Evolutionary conservation across 331 rosid genomes (phyloP).

Genomic region (Acacia concinna): DNA sequence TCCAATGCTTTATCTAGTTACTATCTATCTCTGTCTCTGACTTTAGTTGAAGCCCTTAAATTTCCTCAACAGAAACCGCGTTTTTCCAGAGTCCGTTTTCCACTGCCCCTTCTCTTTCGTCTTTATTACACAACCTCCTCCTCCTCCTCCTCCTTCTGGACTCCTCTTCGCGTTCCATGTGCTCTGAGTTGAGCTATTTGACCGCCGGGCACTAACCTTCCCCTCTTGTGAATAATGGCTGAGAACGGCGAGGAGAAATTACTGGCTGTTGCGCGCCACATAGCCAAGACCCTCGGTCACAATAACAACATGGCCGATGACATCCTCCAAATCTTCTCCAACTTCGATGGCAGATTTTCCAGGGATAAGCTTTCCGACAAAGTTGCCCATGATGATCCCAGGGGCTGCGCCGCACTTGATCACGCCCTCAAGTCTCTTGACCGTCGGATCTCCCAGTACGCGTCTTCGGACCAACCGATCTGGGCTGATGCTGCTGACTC

Average conservation of each 20-base stretch:
- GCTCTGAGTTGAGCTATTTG: neutral
- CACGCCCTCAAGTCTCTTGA: conserved; percentile 51
- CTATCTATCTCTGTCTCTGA: neutral
- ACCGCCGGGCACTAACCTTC: neutral
- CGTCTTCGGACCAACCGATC: conserved; percentile 54
- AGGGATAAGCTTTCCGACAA: conserved; percentile 59
- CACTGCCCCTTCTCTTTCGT: neutral
- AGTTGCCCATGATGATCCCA: conserved; percentile 37
- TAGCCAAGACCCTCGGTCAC: conserved; percentile 65
- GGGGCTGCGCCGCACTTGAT: conserved; percentile 44
- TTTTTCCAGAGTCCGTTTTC: conserved; percentile 24
- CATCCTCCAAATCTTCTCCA: conserved; percentile 68
- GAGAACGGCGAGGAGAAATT: conserved; percentile 75
- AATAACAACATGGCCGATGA: conserved; percentile 69
- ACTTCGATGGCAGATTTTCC: conserved; percentile 70
- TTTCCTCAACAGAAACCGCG: conserved; percentile 46
- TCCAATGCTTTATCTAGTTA: neutral
- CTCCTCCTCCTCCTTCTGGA: neutral
- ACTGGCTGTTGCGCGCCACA: conserved; percentile 69
- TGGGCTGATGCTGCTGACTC: conserved; percentile 67
- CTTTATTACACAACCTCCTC: neutral
- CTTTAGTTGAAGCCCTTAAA: neutral
- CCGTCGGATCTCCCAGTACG: conserved; percentile 63
- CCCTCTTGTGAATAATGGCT: conserved; percentile 33
- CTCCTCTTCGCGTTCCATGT: neutral